Evolutionary conservation across 1,284 basidiomycete species (phyloP), one percentile per base, ranked within the genome.

Genomic region (Blastosporella zonata): DNA sequence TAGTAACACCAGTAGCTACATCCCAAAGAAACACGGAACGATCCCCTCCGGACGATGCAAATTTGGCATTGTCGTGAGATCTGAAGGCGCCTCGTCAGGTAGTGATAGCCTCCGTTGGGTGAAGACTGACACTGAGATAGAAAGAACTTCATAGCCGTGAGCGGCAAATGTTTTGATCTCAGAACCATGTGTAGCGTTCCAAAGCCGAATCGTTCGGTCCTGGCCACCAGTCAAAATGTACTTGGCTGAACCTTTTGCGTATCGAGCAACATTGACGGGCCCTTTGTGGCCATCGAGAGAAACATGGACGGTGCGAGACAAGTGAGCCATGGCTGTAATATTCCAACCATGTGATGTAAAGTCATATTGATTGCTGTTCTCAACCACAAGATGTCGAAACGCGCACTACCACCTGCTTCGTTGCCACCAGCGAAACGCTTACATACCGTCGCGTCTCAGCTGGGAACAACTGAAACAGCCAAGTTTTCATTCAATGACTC

Each of bases 21-120:
- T 99, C 97, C 96, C 96, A 99, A 18, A 97, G 67, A 58, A 94
- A 95, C 0, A 97, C 87, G 38, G 84, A 84, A 55, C 91, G 84
- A 67, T 99, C 97, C 2, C 92, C 93, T 33, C 97, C 97, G 21
- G 89, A 92, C 2, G 90, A 94, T 1, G 89, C 95, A 60, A 99
- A 96, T 58, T 87, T 87, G 39, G 89, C 84, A 69, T 98, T 99
- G 68, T 98, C 95, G 54, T 89, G 84, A 18, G 93, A 81, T 36
- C 94, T 96, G 46, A 42, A 33, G 29, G 38, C 35, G 20, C 31
- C 22, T 25, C n/a, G 20, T 17, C 21, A 21, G 48, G 43, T 41
- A 36, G 47, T 37, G 25, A 18, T 29, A 2, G 34, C 7, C 10
- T 22, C 17, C 0, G 10, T 6, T 23, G 35, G n/a, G 41, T 43